phyloP scores from a whole-genome alignment of 192 early-diverging fungal species.

The Linnemannia exigua region DNA sequence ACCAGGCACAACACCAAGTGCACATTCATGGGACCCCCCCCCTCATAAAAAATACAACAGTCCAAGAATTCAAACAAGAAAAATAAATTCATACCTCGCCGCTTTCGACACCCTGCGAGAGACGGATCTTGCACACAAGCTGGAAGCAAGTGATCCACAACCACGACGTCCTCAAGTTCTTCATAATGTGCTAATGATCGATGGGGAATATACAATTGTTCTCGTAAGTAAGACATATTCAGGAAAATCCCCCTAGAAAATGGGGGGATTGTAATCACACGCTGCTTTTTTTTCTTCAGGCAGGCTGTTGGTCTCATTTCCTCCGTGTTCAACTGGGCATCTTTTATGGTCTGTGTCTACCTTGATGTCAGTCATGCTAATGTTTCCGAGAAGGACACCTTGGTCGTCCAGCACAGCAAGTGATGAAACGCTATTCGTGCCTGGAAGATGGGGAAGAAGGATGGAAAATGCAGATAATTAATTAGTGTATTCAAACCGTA shows the following conservation, averaged over 20 bases:
- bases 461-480: not conserved
- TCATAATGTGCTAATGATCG: conserved; percentile 51
- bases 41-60: not conserved
- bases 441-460: conserved; percentile 27
- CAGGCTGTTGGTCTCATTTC: too few relatives aligned
- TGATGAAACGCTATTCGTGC: conserved; percentile 71
- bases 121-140: conserved; percentile 49
- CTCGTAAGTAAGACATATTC: not conserved
- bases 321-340: too few relatives aligned
- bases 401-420: conserved; percentile 69
- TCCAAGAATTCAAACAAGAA: not conserved
- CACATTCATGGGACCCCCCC: not conserved
- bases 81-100: conserved; percentile 33
- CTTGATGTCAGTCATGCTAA: conserved; percentile 81
- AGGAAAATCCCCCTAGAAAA: too few relatives aligned
- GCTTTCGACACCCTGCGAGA: conserved; percentile 42
- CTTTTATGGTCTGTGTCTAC: conserved; percentile 17
- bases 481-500: conserved; percentile 61
- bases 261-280: too few relatives aligned
- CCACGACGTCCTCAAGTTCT: conserved; percentile 48
- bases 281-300: too few relatives aligned
- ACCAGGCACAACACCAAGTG: not conserved
- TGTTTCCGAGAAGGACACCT: conserved; percentile 72
- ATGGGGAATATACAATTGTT: not conserved
- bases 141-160: conserved; percentile 54